phyloP scores from a whole-genome alignment of 352 stramenopile genomes.

The Pythium aphanidermatum region DNA sequence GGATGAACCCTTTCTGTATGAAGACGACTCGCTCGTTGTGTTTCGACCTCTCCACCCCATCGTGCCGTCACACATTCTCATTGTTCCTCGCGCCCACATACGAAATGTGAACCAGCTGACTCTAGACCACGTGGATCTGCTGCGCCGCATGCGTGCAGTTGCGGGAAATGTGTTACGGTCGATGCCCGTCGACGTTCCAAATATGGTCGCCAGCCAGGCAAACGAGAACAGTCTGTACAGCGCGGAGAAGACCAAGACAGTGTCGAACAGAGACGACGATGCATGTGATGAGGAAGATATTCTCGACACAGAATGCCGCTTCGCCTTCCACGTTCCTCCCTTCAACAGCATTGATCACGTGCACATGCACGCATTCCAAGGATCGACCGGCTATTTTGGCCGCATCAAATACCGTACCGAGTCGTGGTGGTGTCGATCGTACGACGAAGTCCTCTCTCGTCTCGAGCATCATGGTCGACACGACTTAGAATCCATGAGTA shows the following conservation, averaged over 20 bases:
- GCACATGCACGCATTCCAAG: conserved; percentile 25
- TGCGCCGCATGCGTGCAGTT: conserved; percentile 58
- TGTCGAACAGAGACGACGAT: conserved; percentile 2
- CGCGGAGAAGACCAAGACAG: neutral
- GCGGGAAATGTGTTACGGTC: conserved; percentile 38
- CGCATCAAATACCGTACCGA: conserved; percentile 76
- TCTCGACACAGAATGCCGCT: conserved; percentile 9
- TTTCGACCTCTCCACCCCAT: conserved; percentile 72
- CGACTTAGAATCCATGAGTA: too few species aligned
- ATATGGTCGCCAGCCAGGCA: neutral
- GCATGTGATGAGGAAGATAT: neutral
- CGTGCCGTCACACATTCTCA: conserved; percentile 65
- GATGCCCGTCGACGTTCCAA: neutral
- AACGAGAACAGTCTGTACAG: neutral
- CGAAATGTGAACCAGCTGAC: conserved; percentile 72
- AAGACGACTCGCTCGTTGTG: conserved; percentile 72
- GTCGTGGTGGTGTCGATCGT: conserved; percentile 82
- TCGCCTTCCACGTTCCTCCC: conserved; percentile 48
- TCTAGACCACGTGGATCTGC: conserved; percentile 34
- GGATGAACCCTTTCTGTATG: conserved; percentile 64
- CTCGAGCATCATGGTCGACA: conserved; percentile 18
- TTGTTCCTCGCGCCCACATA: conserved; percentile 74
- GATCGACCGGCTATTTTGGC: conserved; percentile 38
- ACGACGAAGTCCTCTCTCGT: conserved; percentile 50
- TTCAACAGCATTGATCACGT: conserved; percentile 28